phyloP scores from a whole-genome alignment of 805 yeast species.

The Candida boidinii region DNA sequence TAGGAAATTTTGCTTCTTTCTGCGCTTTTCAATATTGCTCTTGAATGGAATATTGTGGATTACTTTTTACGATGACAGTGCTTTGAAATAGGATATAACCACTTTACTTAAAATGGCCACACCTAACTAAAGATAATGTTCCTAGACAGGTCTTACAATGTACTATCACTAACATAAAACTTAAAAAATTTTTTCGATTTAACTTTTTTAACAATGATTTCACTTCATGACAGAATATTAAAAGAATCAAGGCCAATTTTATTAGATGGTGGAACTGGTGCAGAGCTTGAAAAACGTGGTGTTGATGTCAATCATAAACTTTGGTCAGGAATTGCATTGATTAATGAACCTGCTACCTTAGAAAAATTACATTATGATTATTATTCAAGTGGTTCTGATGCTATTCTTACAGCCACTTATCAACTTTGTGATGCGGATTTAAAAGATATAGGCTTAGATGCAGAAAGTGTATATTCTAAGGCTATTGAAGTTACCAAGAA shows the following conservation, averaged over 20 bases:
- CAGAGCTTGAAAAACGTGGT: constrained; percentile 46
- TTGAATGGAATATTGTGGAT: no score
- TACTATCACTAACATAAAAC: no score
- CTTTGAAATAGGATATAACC: no score
- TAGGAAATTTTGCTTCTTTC: no score
- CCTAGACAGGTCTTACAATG: no score
- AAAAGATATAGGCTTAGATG: constrained; percentile 14
- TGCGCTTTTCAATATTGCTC: no score
- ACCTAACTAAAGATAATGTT: no score
- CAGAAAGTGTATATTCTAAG: constrained; percentile 11
- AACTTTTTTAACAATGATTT: no score
- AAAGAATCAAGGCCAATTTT: constrained; percentile 7
- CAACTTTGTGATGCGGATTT: constrained; percentile 44
- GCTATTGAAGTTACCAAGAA: constrained; percentile 11
- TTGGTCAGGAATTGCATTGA: constrained; percentile 55
- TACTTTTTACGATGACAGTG: no score
- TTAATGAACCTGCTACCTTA: constrained; percentile 34
- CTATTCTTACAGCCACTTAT: constrained; percentile 50
- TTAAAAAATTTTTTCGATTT: no score
- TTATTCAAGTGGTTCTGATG: constrained; percentile 43
- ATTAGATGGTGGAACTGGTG: constrained; percentile 63
- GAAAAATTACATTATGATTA: constrained; percentile 42
- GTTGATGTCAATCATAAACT: constrained; percentile 35
- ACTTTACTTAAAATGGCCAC: no score
- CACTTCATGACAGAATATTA: not conserved